Evolutionary conservation across 345 rosid genomes (phyloP).

Genomic region (Streptanthus diversifolius): DNA sequence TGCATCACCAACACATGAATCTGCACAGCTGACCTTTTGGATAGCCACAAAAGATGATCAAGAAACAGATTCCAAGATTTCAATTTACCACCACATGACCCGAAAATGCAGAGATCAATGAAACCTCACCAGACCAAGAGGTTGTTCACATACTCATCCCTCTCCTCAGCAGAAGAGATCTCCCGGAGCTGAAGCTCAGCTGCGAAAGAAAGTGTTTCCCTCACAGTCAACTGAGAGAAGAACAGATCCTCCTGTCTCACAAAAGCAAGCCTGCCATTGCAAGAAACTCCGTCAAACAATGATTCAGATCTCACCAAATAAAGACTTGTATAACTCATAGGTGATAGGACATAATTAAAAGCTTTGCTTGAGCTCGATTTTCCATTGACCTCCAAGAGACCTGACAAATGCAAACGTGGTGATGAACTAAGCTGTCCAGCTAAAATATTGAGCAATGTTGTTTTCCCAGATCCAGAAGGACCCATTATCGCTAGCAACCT

Average conservation of each 20-base stretch:
- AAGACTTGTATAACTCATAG: neutral
- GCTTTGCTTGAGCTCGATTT: conserved; percentile 56
- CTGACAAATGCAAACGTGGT: conserved; percentile 68
- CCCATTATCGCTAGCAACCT: conserved; percentile 94
- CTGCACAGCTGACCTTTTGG: conserved; percentile 86
- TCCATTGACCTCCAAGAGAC: conserved; percentile 90
- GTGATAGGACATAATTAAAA: conserved; percentile 55
- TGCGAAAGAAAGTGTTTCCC: conserved; percentile 91
- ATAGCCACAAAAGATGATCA: conserved; percentile 31
- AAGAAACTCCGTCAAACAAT: conserved; percentile 12
- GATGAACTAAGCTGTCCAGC: conserved; percentile 77
- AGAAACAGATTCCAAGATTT: conserved; percentile 8
- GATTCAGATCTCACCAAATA: conserved; percentile 5
- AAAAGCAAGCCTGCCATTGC: conserved; percentile 65
- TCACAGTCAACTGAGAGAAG: conserved; percentile 91
- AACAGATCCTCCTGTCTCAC: conserved; percentile 96
- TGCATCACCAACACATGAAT: conserved; percentile 87
- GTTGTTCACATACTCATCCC: conserved; percentile 74
- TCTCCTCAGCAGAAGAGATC: conserved; percentile 63
- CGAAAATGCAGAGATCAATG: neutral
- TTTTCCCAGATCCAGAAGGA: conserved; percentile 98
- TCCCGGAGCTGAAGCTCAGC: conserved; percentile 87
- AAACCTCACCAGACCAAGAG: conserved; percentile 78
- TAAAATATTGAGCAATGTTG: conserved; percentile 85
- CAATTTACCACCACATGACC: neutral